Evolutionary conservation across 2,329 filamentous ascomycete genomes (phyloP).

Genomic region (Verticillium isaacii): DNA sequence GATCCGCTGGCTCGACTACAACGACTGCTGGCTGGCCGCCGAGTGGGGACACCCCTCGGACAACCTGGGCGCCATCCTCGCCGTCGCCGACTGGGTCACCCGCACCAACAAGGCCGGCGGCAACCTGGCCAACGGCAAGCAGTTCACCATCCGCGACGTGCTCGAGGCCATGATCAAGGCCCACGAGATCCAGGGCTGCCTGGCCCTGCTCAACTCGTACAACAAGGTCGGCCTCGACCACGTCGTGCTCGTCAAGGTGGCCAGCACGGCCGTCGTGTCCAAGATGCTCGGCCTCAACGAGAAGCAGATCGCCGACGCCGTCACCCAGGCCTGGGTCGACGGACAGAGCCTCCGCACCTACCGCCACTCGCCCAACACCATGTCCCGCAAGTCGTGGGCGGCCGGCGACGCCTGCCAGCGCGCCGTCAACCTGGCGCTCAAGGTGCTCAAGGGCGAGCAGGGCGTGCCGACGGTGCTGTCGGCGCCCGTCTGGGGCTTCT

Average conservation of each 20-base stretch:
- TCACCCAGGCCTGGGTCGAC: conserved; percentile 97
- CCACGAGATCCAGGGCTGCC: conserved; percentile 96
- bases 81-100: conserved; percentile 95
- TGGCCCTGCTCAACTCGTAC: conserved; percentile 96
- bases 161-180: conserved; percentile 99
- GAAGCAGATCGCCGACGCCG: conserved; percentile 88
- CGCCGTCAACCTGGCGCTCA: conserved; percentile 84
- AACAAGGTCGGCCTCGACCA: conserved; percentile 99
- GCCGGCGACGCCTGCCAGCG: conserved; percentile 97
- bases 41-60: conserved; percentile 99
- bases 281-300: conserved; percentile 90
- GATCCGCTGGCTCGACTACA: conserved; percentile 99
- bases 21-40: conserved; percentile 98
- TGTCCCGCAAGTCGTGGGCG: conserved; percentile 99
- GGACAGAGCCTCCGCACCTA: conserved; percentile 95
- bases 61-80: conserved; percentile 94
- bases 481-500: conserved; percentile 94
- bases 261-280: conserved; percentile 87
- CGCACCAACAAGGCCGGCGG: conserved; percentile 73
- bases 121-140: conserved; percentile 83
- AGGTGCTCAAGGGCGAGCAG: conserved; percentile 86
- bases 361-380: conserved; percentile 96
- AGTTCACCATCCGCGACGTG: conserved; percentile 84
- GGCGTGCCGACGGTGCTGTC: conserved; percentile 91
- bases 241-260: conserved; percentile 96